These are phyloP conservation scores for Echria macrotheca DNA, from an alignment of 495 filamentous ascomycete genomes.

Conservation along the genomic window DNA sequence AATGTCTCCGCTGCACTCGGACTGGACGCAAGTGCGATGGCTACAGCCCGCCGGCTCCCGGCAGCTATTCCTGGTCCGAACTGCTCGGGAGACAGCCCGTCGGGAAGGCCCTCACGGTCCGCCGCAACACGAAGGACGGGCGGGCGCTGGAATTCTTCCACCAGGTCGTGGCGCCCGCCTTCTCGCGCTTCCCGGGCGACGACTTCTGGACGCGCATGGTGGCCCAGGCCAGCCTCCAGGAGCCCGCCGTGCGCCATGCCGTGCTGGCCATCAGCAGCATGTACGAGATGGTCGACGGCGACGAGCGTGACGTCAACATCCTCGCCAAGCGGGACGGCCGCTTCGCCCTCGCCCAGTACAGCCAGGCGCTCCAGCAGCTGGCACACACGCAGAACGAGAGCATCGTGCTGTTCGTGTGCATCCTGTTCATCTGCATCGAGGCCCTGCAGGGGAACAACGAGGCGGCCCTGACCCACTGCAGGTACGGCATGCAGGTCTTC, in stretches of 20 bases:
- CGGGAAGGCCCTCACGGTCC: slow-evolving; percentile 18
- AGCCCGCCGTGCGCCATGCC: slow-evolving; percentile 52
- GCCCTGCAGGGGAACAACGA: slow-evolving; percentile 40
- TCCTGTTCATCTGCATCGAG: slow-evolving; percentile 54
- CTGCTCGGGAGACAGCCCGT: slow-evolving; percentile 21
- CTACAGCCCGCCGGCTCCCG: slow-evolving; percentile 17
- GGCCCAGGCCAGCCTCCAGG: slow-evolving; percentile 42
- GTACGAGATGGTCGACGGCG: slow-evolving; percentile 25
- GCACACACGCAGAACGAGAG: slow-evolving; percentile 21
- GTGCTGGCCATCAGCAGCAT: slow-evolving; percentile 40
- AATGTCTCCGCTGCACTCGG: slow-evolving; percentile 26
- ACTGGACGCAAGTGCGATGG: slow-evolving; percentile 30
- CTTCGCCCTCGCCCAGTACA: slow-evolving; percentile 31
- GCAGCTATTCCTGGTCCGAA: slow-evolving; percentile 20
- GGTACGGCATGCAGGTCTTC: slow-evolving; percentile 34
- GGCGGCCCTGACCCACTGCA: slow-evolving; percentile 36
- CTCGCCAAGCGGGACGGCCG: slow-evolving; percentile 10
- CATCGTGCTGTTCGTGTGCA: slow-evolving; percentile 47
- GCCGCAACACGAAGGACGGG: slow-evolving; percentile 23
- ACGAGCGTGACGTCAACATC: slow-evolving; percentile 17
- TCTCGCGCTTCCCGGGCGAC: slow-evolving; percentile 39
- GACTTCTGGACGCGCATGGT: slow-evolving; percentile 51
- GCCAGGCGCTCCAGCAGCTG: slow-evolving; percentile 29
- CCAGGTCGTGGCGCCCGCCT: slow-evolving; percentile 30
- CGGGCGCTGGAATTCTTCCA: slow-evolving; percentile 42